Evolutionary conservation across 2,329 filamentous ascomycete species (phyloP).

Genomic region (Diplocarpon mali): DNA sequence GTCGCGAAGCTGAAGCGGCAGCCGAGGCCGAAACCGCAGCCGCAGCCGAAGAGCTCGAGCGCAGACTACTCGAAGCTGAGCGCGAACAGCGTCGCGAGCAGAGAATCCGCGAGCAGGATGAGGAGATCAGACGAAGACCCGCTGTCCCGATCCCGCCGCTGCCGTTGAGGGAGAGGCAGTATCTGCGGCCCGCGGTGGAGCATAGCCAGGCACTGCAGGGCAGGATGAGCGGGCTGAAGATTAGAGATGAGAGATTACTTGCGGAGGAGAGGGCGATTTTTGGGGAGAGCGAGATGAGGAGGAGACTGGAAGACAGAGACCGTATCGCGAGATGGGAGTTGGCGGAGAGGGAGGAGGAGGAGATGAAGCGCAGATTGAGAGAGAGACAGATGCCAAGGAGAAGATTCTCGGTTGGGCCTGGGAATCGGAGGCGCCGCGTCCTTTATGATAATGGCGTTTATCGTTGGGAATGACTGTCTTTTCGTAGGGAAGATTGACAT

Average conservation of each 20-base stretch:
- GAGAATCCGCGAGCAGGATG: slow-evolving; percentile 21
- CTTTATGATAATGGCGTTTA: slow-evolving; percentile 25
- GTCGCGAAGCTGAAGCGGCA: slow-evolving; percentile 10
- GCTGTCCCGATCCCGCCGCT: slow-evolving; percentile 17
- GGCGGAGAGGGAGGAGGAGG: slow-evolving; percentile 16
- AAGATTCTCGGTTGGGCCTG: slow-evolving; percentile 19
- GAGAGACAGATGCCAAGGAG: slow-evolving; percentile 19
- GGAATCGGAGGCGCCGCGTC: slow-evolving; percentile 17
- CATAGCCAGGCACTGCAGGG: slow-evolving; percentile 11
- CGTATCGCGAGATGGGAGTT: slow-evolving; percentile 2
- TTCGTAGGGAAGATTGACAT: not conserved
- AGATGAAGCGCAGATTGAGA: slow-evolving; percentile 15
- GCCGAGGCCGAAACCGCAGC: slow-evolving; percentile 5
- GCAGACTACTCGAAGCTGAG: slow-evolving; percentile 3
- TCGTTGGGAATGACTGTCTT: slow-evolving; percentile 20
- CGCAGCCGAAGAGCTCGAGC: slow-evolving; percentile 5
- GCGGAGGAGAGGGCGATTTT: slow-evolving; percentile 8
- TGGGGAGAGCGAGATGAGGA: slow-evolving; percentile 9
- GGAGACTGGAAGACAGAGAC: slow-evolving; percentile 11
- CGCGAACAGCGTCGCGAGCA: slow-evolving; percentile 11
- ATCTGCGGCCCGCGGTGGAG: slow-evolving; percentile 16
- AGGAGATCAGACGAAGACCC: slow-evolving; percentile 22
- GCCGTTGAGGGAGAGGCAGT: slow-evolving; percentile 4
- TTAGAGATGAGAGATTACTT: slow-evolving; percentile 5
- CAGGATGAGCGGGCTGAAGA: slow-evolving; percentile 14